Conservation (phyloP, 208 protist species). For the Trypanosoma grayi region DNA sequence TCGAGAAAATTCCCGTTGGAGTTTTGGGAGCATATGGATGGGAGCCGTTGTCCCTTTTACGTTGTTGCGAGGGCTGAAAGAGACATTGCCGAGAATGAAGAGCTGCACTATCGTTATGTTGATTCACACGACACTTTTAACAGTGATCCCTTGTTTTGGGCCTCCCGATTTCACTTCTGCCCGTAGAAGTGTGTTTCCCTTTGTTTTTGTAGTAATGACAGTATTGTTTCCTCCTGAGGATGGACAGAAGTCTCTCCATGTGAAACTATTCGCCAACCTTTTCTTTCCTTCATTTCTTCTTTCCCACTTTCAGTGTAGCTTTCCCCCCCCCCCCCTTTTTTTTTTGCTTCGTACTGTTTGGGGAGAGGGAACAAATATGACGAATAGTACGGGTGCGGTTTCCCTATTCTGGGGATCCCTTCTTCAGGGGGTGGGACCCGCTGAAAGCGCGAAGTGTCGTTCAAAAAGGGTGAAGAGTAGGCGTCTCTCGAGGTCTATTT, state of each 20-base stretch:
- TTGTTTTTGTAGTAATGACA: conserved; percentile 7
- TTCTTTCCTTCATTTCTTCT: neutral
- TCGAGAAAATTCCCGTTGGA: conserved; percentile 21
- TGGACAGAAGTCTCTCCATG: neutral
- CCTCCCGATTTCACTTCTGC: conserved; percentile 62
- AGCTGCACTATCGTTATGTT: conserved; percentile 69
- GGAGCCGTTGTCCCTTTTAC: conserved; percentile 32
- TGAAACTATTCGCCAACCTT: neutral
- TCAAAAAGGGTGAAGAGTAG: neutral
- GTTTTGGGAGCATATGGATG: conserved; percentile 1
- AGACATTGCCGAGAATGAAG: conserved; percentile 31
- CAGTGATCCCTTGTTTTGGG: conserved; percentile 57
- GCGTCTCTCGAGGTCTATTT: conserved; percentile 3
- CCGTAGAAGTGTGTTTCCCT: conserved; percentile 5
- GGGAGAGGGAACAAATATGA: neutral
- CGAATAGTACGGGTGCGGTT: neutral
- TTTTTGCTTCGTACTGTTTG: neutral
- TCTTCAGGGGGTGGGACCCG: neutral
- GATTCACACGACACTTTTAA: conserved; percentile 16
- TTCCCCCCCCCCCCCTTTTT: neutral
- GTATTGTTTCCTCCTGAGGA: neutral
- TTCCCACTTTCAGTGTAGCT: neutral
- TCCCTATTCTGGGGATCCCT: conserved; percentile 8
- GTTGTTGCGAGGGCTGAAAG: conserved; percentile 42
- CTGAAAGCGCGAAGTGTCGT: neutral